Base-by-base conservation (phyloP, 352 stramenopile genomes). In the Pythium biforme region DNA sequence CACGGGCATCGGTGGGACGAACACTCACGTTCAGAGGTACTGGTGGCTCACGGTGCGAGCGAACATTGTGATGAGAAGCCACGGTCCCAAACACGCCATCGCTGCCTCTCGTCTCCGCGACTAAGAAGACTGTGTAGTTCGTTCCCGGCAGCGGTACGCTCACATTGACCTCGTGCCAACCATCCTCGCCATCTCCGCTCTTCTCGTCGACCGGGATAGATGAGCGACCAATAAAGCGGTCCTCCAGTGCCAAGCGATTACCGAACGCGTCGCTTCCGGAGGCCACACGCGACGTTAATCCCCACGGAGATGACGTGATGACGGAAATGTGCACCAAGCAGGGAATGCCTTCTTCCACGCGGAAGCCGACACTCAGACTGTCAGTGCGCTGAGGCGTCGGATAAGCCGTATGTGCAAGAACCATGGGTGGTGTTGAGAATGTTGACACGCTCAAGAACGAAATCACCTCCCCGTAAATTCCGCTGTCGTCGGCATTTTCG, bases 101-200 rank as follows among this genome's bases (percentile, higher is more conserved):
- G 39, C 83, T 92, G 37, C 54, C 60, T 10, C 66, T 71, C 0
- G 83, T 94, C 59, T 94, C 85, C 0, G 85, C 88, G 11, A 91
- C 82, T 12, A 94, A 56, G 50, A 84, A 72, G n/a, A 92, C 67
- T 0, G 81, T 90, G 69, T 92, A 92, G 60, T 88, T 89, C 0
- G 62, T 50, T 7, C 76, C 78, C 12, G 80, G 56, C 4, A 66
- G 59, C 11, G 86, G 82, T 0, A 91, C 83, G 17, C 57, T 60
- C 22, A 93, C 64, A 15, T 83, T 74, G 25, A 91, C 53, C 53
- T 90, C 77, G 27, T 59, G 58, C 74, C 78, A 89, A 7, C 73
- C 79, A 19, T 60, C 55, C 2, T 43, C 46, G 27, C 25, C 56
- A 12, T 58, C 41, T 12, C 65, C 49, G 55, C 74, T 72, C 14